Conservation (phyloP, 306 rosid genomes). For the Coriaria nepalensis region DNA sequence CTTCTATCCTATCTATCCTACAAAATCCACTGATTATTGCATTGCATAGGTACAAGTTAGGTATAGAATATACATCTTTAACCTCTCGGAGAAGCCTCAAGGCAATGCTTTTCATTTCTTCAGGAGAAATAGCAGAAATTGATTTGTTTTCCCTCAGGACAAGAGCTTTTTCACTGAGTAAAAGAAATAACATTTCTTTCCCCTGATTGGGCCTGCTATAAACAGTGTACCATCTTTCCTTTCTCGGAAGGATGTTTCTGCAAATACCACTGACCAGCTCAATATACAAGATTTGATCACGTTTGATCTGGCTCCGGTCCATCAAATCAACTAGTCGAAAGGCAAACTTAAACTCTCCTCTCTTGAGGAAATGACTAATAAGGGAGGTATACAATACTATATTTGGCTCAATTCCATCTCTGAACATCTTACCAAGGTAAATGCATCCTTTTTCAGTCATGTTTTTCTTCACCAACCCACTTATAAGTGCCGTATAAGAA, state of each 20-base stretch:
- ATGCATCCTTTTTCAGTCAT: conserved; percentile 26
- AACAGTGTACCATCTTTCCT: conserved; percentile 2
- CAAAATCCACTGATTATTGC: conserved; percentile 26
- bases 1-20: conserved; percentile 19
- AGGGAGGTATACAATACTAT: conserved; percentile 24
- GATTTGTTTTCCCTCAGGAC: conserved; percentile 4
- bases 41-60: conserved; percentile 28
- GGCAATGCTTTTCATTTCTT: conserved; percentile 18
- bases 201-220: conserved; percentile 8
- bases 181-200: conserved; percentile 17
- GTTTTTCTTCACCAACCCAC: conserved; percentile 25
- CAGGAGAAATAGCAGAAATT: conserved; percentile 4
- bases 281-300: conserved; percentile 18
- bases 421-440: conserved; percentile 30
- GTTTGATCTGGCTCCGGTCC: conserved; percentile 17
- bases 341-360: conserved; percentile 23
- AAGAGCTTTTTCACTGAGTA: conserved; percentile 15
- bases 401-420: conserved; percentile 27
- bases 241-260: conserved; percentile 11
- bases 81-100: conserved; percentile 17
- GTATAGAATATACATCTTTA: conserved; percentile 11
- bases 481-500: conserved; percentile 28
- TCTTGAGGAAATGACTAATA: conserved; percentile 24
- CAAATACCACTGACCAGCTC: conserved; percentile 21
- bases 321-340: conserved; percentile 24